Percentiles rank a stretch among this genome's conserved stretches.
Evolutionary conservation across 140 eudicot genomes (phyloP).

Genomic region (Flaveria floridana): DNA sequence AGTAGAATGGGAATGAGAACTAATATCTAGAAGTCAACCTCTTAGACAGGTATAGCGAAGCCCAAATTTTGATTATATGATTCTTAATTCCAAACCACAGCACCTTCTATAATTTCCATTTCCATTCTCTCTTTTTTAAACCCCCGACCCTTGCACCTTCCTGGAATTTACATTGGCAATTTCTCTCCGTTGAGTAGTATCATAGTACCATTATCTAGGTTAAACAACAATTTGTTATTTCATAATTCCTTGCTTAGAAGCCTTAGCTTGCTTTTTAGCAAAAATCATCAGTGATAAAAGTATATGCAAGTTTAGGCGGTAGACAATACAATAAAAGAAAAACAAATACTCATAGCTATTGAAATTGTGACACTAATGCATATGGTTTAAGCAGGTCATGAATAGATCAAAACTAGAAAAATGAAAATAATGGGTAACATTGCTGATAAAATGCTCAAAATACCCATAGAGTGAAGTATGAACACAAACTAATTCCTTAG

Average conservation of each 20-base stretch:
- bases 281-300: not conserved
- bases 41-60: not conserved
- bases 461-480: not conserved
- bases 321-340: not conserved
- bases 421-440: not conserved
- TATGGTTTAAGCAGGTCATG: not conserved
- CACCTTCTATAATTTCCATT: not conserved
- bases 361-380: not conserved
- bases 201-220: not conserved
- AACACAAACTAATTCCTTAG: not conserved
- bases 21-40: not conserved
- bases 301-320: not conserved
- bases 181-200: not conserved
- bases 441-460: not conserved
- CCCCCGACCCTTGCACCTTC: not conserved
- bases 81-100: not conserved
- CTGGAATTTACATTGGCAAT: not conserved
- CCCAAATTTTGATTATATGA: conserved; percentile 1
- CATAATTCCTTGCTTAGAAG: not conserved
- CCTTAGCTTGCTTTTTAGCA: not conserved
- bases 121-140: not conserved
- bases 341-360: not conserved
- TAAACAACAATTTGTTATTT: not conserved
- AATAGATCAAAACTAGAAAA: not conserved
- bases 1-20: not conserved